A percentile compares a stretch with the other conserved stretches of the same genome.
These are phyloP conservation scores for Zygoascus sp. DNA, from an alignment of 1,139 yeast species.

Conservation along the genomic window DNA sequence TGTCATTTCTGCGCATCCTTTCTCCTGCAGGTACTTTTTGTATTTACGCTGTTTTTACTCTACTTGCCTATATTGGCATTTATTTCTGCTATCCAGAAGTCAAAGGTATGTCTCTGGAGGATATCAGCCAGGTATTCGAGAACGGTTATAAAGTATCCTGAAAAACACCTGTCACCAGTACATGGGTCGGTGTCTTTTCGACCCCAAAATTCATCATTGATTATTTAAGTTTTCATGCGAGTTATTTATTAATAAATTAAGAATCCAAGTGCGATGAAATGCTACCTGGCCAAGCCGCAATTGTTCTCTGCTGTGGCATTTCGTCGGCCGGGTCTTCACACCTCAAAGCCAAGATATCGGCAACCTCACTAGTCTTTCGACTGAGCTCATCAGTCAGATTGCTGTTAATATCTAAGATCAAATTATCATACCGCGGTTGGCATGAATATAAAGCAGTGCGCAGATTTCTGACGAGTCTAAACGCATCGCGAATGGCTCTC, in stretches of 20 bases:
- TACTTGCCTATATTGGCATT: slow-evolving; percentile 41
- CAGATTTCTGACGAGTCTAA: slow-evolving; percentile 38
- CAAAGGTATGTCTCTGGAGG: slow-evolving; percentile 44
- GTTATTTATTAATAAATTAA: neutral
- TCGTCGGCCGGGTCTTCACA: slow-evolving; percentile 17
- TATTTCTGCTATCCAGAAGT: slow-evolving; percentile 46
- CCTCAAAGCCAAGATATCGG: slow-evolving; percentile 19
- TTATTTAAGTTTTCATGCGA: neutral
- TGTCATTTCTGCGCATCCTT: slow-evolving; percentile 35
- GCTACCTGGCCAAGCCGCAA: slow-evolving; percentile 27
- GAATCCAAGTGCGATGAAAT: slow-evolving; percentile 16
- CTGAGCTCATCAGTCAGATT: slow-evolving; percentile 45
- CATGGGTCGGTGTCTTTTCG: neutral
- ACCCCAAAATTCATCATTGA: neutral
- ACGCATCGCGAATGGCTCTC: slow-evolving; percentile 12
- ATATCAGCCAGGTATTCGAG: slow-evolving; percentile 39
- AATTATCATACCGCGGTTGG: slow-evolving; percentile 50
- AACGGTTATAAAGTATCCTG: slow-evolving; percentile 8
- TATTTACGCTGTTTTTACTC: slow-evolving; percentile 38
- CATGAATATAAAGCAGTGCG: slow-evolving; percentile 44
- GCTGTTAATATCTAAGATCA: slow-evolving; percentile 47
- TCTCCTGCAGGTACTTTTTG: slow-evolving; percentile 38
- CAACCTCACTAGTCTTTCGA: slow-evolving; percentile 36
- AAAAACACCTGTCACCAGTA: neutral
- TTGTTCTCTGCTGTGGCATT: slow-evolving; percentile 10